A percentile compares a stretch with the other conserved stretches of the same genome.
Conservation (phyloP, 306 rosid species). For the Acmispon strigosus region DNA sequence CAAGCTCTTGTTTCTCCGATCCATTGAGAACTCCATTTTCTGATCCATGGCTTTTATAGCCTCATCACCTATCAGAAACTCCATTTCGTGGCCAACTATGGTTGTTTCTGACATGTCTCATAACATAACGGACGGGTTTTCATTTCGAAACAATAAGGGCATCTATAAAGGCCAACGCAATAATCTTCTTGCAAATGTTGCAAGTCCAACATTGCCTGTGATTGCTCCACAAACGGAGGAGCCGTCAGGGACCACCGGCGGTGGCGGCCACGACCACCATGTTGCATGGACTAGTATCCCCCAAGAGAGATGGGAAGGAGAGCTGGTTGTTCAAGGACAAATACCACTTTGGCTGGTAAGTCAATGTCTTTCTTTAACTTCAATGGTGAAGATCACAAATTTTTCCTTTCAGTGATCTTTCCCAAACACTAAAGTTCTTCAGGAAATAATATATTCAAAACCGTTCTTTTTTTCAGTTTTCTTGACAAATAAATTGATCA, state of each 20-base stretch:
- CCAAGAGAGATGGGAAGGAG: constrained; percentile 91
- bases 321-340: constrained; percentile 63
- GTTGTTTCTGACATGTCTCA: constrained; percentile 9
- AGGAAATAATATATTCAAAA: too few species aligned
- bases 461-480: neutral
- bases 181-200: constrained; percentile 37
- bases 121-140: neutral
- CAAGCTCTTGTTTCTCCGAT: neutral
- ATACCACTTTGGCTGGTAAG: constrained; percentile 83
- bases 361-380: neutral
- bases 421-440: neutral
- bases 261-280: constrained; percentile 29
- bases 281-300: constrained; percentile 92
- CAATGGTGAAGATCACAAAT: too few species aligned
- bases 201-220: constrained; percentile 32
- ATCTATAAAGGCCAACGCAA: neutral
- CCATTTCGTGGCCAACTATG: constrained; percentile 20
- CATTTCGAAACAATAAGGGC: constrained; percentile 8
- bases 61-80: constrained; percentile 21
- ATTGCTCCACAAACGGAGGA: constrained; percentile 29
- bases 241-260: neutral
- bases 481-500: neutral
- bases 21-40: neutral
- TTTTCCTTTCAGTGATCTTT: neutral
- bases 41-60: constrained; percentile 44